Base-by-base conservation (phyloP, 345 rosid genomes). In the Salix viminalis region DNA sequence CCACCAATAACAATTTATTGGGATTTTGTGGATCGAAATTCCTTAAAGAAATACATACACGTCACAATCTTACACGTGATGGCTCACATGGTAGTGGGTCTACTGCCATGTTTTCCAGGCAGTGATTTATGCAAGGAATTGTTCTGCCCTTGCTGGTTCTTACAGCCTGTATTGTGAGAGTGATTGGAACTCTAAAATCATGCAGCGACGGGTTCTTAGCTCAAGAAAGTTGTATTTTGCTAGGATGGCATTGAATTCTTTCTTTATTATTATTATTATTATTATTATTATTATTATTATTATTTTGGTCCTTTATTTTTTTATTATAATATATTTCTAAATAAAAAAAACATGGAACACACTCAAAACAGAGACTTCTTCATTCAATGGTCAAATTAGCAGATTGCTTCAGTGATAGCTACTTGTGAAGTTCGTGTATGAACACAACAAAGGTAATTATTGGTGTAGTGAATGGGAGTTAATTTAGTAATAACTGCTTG, bases 81-180 rank as follows among this genome's bases (percentile, higher is more conserved):
- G 77, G 41, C 52, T 79, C 77, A 74, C 77, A 34, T 74, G 77
- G 18, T 7, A 28, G 67, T 62, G 80, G 71, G 76, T 50, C 72
- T 72, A 66, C 1, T 54, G 68, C 71, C 72, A 78, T 34, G 44
- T 39, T 72, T 72, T 52, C 19, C 19, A 23, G n/a, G 42, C 75
- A 42, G 4, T 42, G 74, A 28, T 2, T 2, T 3, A 13, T 11
- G 52, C n/a, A 28, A 41, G 42, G 23, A 28, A 26, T 6, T 50
- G 26, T 68, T 37, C 21, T 19, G 44, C 61, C 19, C 30, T 2
- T 7, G 1, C 62, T n/a, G 37, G 37, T 10, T 58, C 3, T 48
- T 32, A 75, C 77, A 75, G 48, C 36, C 77, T 65, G 71, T 65
- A n/a, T 23, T 10, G 21, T 6, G 32, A n/a, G 21, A 21, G 23